Base-by-base conservation (phyloP, 805 yeast species). In the Candida vaughaniae region DNA sequence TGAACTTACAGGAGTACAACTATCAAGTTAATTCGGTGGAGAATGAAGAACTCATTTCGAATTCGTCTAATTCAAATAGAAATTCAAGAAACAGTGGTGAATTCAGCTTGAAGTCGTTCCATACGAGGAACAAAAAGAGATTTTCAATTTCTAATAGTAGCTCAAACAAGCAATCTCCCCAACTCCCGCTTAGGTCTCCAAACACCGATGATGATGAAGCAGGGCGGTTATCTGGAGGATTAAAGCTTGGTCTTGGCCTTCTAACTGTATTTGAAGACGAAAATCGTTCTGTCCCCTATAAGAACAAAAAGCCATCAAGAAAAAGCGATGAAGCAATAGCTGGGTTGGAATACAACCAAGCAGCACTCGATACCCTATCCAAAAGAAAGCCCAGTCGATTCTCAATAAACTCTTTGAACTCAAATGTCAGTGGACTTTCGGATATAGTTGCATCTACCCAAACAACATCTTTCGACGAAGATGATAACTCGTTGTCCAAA, bases 371-470 rank as follows among this genome's bases (percentile, higher is more conserved):
- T 27, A 56, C 63, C 12, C 46, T 66, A 25, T 62, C 69, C 1
- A 55, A 44, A 28, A 35, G 40, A 14, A 40, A 39, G 19, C 73
- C 12, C 4, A 82, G 77, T 39, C 73, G 81, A 31, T 79, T 75
- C 40, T 76, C 86, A 6, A 44, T 65, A 66, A 75, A 33, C 52
- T 84, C 55, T 38, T 69, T 43, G 66, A 73, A 48, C 58, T 83
- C 60, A 39, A 85, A 42, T 50, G 56, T 38, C 47, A 69, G 54
- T 62, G 83, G 61, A 58, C 58, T 42, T 51, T 77, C 59, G 58
- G 80, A 44, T 64, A 73, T 33, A 47, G 73, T 35, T 53, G 73
- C 51, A 70, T 75, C 65, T 49, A 70, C 60, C 56, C 72, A 50
- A 48, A 73, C 45, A 50, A 82, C 46, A 32, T 62, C 63, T 6